Evolutionary conservation across 2,329 filamentous ascomycete genomes (phyloP).

Genomic region (Colletotrichum neosansevieriae): DNA sequence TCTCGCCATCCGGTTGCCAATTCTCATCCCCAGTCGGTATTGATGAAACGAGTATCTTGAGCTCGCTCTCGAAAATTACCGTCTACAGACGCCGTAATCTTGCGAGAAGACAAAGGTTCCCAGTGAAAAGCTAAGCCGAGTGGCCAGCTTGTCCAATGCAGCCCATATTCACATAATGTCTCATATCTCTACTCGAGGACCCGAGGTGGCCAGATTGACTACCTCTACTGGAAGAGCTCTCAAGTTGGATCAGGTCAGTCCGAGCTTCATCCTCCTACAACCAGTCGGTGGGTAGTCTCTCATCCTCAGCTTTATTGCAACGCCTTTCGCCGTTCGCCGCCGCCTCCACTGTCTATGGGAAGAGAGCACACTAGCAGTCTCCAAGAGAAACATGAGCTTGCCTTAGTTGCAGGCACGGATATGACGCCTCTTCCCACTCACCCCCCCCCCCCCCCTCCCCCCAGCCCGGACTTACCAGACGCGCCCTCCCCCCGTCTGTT

Average conservation of each 20-base stretch:
- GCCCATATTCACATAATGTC: conserved; percentile 32
- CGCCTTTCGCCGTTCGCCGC: conserved; percentile 28
- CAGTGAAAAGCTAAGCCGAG: background rate
- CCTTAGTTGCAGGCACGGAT: conserved; percentile 30
- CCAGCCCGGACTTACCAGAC: background rate
- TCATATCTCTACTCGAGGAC: conserved; percentile 32
- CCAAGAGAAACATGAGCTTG: conserved; percentile 26
- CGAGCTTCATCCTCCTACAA: background rate
- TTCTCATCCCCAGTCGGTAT: conserved; percentile 3
- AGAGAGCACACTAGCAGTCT: conserved; percentile 19
- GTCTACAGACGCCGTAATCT: background rate
- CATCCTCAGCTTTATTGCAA: conserved; percentile 9
- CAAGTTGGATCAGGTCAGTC: conserved; percentile 3
- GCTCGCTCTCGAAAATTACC: background rate
- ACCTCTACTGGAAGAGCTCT: background rate
- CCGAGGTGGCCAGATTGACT: conserved; percentile 15
- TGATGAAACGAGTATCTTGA: background rate
- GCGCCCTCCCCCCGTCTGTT: background rate
- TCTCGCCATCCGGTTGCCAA: conserved; percentile 20
- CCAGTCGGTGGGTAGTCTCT: background rate
- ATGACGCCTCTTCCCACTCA: conserved; percentile 21
- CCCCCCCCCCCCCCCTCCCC: conserved; percentile 4
- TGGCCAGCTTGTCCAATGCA: conserved; percentile 6
- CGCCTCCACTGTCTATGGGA: conserved; percentile 35
- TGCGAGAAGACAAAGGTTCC: background rate